phyloP scores from a whole-genome alignment of 805 yeast species.

The Sungouiella blattae region DNA sequence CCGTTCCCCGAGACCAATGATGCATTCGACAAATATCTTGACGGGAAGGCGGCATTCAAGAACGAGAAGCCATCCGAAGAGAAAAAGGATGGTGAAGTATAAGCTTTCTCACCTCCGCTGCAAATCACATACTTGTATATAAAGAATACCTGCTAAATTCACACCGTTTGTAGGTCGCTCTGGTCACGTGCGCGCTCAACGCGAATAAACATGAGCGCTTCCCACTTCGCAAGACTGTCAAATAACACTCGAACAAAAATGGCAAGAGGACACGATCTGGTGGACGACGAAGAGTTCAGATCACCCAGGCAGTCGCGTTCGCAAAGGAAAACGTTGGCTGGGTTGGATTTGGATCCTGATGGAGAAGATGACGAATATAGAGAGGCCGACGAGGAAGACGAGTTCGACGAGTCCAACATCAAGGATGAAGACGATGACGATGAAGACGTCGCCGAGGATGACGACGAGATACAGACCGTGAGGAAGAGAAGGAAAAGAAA shows the following conservation, averaged over 20 bases:
- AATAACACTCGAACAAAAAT: not conserved
- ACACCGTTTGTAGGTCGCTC: too few relatives aligned
- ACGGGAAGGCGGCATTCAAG: constrained; percentile 42
- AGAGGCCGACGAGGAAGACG: constrained; percentile 13
- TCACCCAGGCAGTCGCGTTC: constrained; percentile 14
- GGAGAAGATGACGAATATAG: constrained; percentile 15
- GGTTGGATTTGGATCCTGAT: constrained; percentile 18
- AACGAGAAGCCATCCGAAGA: constrained; percentile 27
- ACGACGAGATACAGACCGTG: constrained; percentile 11
- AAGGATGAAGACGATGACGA: constrained; percentile 14
- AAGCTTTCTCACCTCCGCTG: too few relatives aligned
- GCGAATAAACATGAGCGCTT: not conserved
- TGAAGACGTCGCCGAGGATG: constrained; percentile 12
- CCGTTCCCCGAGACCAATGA: constrained; percentile 90
- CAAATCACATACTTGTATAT: constrained; percentile 3
- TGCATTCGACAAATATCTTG: constrained; percentile 78
- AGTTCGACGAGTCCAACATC: constrained; percentile 14
- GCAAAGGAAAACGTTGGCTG: constrained; percentile 14
- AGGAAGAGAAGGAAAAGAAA: constrained; percentile 14
- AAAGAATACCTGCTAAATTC: too few relatives aligned
- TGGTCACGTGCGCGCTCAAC: too few relatives aligned
- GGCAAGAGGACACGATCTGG: constrained; percentile 2
- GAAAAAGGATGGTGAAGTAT: constrained; percentile 21
- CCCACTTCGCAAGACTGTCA: not conserved
- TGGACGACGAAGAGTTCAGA: constrained; percentile 9